Evolutionary conservation across 306 rosid genomes (phyloP).

Genomic region (Prunus armeniaca): DNA sequence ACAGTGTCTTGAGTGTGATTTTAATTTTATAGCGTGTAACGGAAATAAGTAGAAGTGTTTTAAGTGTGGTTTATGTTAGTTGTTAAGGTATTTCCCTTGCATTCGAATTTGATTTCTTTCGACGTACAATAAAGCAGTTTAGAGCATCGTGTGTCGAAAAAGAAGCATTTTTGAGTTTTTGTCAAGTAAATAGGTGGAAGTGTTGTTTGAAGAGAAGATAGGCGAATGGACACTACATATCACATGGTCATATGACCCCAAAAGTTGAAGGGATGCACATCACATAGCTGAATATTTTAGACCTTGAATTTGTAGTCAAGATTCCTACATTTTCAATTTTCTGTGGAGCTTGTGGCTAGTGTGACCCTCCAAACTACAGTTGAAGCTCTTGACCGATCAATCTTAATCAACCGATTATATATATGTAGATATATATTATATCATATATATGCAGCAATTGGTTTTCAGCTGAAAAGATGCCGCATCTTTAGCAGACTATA

Average conservation of each 20-base stretch:
- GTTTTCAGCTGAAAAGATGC: background rate
- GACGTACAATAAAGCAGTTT: too few species aligned
- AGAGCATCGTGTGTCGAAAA: too few species aligned
- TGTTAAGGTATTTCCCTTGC: too few species aligned
- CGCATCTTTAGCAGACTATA: background rate
- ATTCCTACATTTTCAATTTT: background rate
- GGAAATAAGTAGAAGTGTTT: background rate
- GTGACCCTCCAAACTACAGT: background rate
- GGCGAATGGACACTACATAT: background rate
- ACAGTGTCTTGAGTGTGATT: background rate
- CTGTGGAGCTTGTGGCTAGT: background rate
- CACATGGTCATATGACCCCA: background rate
- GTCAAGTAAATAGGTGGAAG: background rate
- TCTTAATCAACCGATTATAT: too few species aligned
- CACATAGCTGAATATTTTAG: background rate
- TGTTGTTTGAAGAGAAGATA: background rate
- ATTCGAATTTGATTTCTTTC: too few species aligned
- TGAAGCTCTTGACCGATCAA: background rate
- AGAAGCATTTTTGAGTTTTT: background rate
- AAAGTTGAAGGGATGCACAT: background rate
- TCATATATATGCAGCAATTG: background rate
- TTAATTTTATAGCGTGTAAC: background rate
- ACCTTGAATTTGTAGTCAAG: background rate
- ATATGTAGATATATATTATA: too few species aligned
- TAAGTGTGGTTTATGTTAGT: too few species aligned